Evolutionary conservation across 176 grass and related monocot genomes (phyloP).

Genomic region (Raddia distichophylla): DNA sequence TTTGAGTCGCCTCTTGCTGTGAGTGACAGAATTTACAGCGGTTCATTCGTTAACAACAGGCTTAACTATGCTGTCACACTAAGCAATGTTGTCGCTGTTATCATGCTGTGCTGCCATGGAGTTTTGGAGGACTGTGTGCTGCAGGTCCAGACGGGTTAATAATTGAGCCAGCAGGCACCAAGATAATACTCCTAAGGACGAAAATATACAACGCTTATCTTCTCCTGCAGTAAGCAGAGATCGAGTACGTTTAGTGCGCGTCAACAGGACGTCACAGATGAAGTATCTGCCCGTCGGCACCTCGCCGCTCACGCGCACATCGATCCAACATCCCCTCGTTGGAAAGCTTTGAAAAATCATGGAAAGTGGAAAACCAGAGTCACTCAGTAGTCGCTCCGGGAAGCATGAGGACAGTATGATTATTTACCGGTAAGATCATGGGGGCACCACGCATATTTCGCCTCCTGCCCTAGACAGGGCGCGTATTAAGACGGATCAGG

Average conservation of each 20-base stretch:
- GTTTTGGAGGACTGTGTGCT: conserved; percentile 3
- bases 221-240: background rate
- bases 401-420: background rate
- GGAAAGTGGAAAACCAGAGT: background rate
- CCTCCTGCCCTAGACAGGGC: background rate
- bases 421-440: background rate
- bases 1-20: background rate
- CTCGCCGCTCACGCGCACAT: background rate
- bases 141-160: background rate
- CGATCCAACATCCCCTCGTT: background rate
- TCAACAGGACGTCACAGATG: background rate
- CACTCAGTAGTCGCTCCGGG: background rate
- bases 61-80: background rate
- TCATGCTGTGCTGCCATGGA: background rate
- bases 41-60: background rate
- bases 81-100: background rate
- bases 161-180: background rate
- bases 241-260: background rate
- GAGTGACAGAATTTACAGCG: background rate
- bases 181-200: background rate
- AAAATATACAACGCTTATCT: background rate
- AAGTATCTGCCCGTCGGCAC: background rate
- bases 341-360: background rate
- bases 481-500: background rate
- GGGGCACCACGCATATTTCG: background rate